These are phyloP conservation scores for Cyphellophora attinorum DNA, from an alignment of 2,329 filamentous ascomycete genomes.

Conservation along the genomic window DNA sequence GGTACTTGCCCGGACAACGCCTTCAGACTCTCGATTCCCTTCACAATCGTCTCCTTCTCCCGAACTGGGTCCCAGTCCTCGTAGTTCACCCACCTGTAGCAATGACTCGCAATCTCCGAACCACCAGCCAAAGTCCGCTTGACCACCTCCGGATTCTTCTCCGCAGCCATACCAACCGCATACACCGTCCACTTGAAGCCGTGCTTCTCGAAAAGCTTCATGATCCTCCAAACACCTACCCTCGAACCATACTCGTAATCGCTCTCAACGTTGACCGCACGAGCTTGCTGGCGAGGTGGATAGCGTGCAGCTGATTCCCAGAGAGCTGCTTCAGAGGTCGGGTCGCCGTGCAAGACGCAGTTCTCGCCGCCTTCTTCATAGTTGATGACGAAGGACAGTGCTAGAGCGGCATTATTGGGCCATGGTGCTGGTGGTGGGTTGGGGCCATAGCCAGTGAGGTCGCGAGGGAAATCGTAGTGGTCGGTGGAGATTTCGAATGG, in stretches of 20 bases:
- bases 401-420: conserved; percentile 34
- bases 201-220: conserved; percentile 39
- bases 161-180: conserved; percentile 39
- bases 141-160: conserved; percentile 39
- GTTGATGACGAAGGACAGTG: conserved; percentile 37
- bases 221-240: conserved; percentile 40
- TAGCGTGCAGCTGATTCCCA: conserved; percentile 4
- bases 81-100: conserved; percentile 42
- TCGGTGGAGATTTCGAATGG: too few species aligned
- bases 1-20: conserved; percentile 36
- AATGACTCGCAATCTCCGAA: conserved; percentile 41
- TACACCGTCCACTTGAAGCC: conserved; percentile 43
- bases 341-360: conserved; percentile 29
- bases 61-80: conserved; percentile 35
- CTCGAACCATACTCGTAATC: conserved; percentile 44
- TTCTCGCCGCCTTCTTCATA: conserved; percentile 36
- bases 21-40: conserved; percentile 32
- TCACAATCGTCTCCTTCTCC: conserved; percentile 38
- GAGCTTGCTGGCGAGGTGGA: conserved; percentile 1
- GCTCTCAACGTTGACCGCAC: conserved; percentile 37
- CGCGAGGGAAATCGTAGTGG: conserved; percentile 1
- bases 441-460: not conserved
- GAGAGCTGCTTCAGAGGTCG: conserved; percentile 23
- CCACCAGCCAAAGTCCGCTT: conserved; percentile 37
- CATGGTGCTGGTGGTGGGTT: conserved; percentile 8